Evolutionary conservation across 768 basidiomycete species (phyloP).

Genomic region (Pholiota conissans): DNA sequence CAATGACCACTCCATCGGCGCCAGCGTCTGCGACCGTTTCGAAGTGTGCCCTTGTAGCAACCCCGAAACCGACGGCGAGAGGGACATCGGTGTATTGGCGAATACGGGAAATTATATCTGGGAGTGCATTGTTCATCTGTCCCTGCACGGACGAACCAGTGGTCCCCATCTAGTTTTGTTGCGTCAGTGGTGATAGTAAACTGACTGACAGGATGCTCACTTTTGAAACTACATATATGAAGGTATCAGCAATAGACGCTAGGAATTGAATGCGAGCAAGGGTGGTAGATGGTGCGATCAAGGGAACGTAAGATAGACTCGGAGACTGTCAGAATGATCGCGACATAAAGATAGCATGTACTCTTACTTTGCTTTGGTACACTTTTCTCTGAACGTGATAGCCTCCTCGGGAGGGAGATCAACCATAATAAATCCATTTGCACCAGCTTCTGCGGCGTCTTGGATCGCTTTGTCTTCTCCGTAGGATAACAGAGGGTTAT

Average conservation of each 20-base stretch:
- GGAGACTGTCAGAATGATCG: background rate
- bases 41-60: conserved; percentile 88
- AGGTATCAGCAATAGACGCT: conserved; percentile 90
- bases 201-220: conserved; percentile 35
- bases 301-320: conserved; percentile 92
- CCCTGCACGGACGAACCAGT: conserved; percentile 86
- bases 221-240: conserved; percentile 99
- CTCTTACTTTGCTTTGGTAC: conserved; percentile 74
- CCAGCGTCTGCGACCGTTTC: conserved; percentile 81
- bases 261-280: conserved; percentile 88
- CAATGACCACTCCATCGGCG: conserved; percentile 96
- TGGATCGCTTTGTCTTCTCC: conserved; percentile 93
- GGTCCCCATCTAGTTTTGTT: conserved; percentile 79
- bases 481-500: conserved; percentile 94
- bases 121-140: conserved; percentile 72
- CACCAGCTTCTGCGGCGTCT: conserved; percentile 87
- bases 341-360: background rate
- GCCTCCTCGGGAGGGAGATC: conserved; percentile 99
- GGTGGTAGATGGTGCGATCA: conserved; percentile 94
- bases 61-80: conserved; percentile 95
- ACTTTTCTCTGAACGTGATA: conserved; percentile 85
- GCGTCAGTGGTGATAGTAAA: conserved; percentile 10
- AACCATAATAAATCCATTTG: conserved; percentile 97
- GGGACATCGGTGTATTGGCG: conserved; percentile 78
- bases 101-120: conserved; percentile 82